Base-by-base conservation (phyloP, 139 green algal genomes). In the Chlorella vulgaris region DNA sequence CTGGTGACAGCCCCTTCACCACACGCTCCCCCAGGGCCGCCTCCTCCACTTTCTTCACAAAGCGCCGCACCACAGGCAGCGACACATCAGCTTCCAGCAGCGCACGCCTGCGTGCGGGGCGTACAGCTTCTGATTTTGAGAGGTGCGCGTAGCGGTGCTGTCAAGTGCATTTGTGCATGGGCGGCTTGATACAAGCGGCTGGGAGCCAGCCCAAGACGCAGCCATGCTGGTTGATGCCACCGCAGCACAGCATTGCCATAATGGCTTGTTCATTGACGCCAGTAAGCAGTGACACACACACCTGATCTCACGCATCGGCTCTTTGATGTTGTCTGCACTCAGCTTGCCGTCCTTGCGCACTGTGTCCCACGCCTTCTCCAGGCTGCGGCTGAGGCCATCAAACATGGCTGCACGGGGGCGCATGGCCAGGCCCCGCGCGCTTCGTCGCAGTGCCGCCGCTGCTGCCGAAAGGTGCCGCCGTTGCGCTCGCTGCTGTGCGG, bases 51-150 rank as follows among this genome's bases (percentile, higher is more conserved):
- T 83, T 83, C 61, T 93, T 93, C 58, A 99, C 90, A 84, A 99
- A 99, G 13, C 91, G 83, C 1, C 96, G 92, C 67, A 99, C 96
- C 51, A 99, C 93, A 8, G 96, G 96, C 66, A 99, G 87, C 43
- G 86, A 94, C 74, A 97, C 96, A 83, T 99, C 96, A 18, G 97
- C 97, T 83, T 99, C 97, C 39, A 99, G 92, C 67, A 99, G 91
- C 5, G 97, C 97, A 22, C 97, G 83, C 39, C 73, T 79, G 73
- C 33, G 4, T 28, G 29, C 24, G 31, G 3, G 24, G 3, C 22
- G 28, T 15, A 0, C 2, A 13, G 67, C 22, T n/a, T 31, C 38
- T 4, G 19, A 8, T 10, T 58, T 24, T 10, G 47, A 29, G 55
- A 8, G 55, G 55, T 15, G 55, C 22, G 55, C 18, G 47, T 15